Evolutionary conservation across 352 stramenopile genomes (phyloP), one percentile per base, ranked within the genome.

Genomic region (Aphanomyces euteiches): DNA sequence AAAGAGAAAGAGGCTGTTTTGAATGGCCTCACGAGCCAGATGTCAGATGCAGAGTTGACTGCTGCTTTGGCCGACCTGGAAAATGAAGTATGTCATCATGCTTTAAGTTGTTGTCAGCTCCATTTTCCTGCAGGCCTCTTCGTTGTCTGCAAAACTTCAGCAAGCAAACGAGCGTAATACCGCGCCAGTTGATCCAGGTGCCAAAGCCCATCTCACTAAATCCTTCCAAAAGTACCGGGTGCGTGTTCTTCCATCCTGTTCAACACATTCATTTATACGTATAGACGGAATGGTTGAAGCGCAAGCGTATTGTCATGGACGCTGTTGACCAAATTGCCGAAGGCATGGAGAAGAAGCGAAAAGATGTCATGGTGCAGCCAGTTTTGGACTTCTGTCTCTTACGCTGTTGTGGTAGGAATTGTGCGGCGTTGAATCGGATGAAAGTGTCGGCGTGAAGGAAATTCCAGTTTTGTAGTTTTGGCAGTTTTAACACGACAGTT

Each of bases 301-400:
- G 85, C 39, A 93, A 93, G 70, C 83, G 85, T 10, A 90, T 93
- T 64, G 83, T 78, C 8, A 90, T 86, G 75, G 85, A 93, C 28
- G 84, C 80, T 10, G 71, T 93, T 19, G 86, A 93, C 69, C 81
- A 90, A 74, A 82, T 92, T 45, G 81, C 86, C 0, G 86, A 93
- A 38, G 83, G 86, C 37, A 92, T 91, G 84, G 86, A 93, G 74
- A 93, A 93, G 72, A 92, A 91, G 43, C 70, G 77, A 4, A 89
- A 88, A 57, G 79, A 74, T 10, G 81, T 93, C 66, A 70, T 88
- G 56, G 64, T 71, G 48, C 5, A 10, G 41, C 7, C 17, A 17
- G 17, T 12, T 48, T 5, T 40, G 28, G 47, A 19, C 10, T 56
- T 10, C 10, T 28, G 5, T n/a, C 34, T n/a, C 39, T 41, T 40